Conservation (phyloP, 2,329 filamentous ascomycete species). For the Alternaria brassicicola region DNA sequence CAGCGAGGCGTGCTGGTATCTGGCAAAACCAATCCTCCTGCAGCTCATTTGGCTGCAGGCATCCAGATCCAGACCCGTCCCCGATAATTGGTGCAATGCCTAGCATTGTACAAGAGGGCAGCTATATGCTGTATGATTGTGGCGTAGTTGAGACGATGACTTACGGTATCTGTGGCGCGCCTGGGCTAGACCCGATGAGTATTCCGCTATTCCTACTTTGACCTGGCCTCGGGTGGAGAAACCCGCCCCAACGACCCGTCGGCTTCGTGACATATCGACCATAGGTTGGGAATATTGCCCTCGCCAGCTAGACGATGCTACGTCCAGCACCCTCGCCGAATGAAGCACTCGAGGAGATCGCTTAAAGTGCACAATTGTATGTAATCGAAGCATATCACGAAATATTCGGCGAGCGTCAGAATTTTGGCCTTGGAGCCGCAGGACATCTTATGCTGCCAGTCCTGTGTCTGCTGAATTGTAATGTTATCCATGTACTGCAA, state of each 20-base stretch:
- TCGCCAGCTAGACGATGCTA: no score
- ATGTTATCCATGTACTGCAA: no score
- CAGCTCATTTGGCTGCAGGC: neutral
- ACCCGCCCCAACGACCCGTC: neutral
- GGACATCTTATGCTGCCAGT: no score
- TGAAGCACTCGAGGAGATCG: no score
- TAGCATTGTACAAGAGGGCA: neutral
- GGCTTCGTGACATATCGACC: neutral
- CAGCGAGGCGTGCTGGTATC: no score
- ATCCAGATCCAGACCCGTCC: neutral
- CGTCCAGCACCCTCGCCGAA: no score
- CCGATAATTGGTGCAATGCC: neutral
- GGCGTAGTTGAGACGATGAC: neutral
- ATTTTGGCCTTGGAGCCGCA: no score
- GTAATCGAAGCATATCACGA: no score
- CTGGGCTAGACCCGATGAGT: neutral
- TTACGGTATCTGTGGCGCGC: neutral
- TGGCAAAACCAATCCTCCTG: neutral
- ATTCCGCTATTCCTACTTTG: neutral
- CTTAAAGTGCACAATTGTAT: no score
- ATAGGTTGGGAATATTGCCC: no score
- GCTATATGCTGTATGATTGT: neutral
- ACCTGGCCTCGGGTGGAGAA: neutral
- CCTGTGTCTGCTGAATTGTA: no score
- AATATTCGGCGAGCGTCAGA: no score